These are phyloP conservation scores for Geotrichum fermentans DNA, from an alignment of 1,139 yeast genomes.

Conservation along the genomic window DNA sequence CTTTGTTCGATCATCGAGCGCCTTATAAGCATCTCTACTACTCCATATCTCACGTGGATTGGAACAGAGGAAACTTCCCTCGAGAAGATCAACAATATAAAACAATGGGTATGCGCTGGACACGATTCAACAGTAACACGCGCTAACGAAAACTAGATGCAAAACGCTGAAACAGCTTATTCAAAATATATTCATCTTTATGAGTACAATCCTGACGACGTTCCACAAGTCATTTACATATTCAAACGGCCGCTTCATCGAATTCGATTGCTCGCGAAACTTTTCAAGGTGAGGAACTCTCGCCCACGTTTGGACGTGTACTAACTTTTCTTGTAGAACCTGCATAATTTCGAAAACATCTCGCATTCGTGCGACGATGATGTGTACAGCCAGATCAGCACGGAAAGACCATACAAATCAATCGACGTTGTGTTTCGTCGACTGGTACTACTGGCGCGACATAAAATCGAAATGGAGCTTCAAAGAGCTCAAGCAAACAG, in stretches of 20 bases:
- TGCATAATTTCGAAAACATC: conserved; percentile 19
- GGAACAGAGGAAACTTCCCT: neutral
- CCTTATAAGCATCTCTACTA: neutral
- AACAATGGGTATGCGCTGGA: conserved; percentile 16
- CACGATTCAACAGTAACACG: neutral
- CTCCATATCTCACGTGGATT: conserved; percentile 3
- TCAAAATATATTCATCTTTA: conserved; percentile 35
- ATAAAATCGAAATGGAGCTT: conserved; percentile 26
- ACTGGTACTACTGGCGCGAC: conserved; percentile 24
- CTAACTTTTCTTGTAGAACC: conserved; percentile 25
- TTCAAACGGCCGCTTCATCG: conserved; percentile 43
- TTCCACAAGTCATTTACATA: conserved; percentile 37
- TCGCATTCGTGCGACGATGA: conserved; percentile 18
- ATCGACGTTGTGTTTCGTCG: conserved; percentile 23
- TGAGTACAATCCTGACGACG: conserved; percentile 34
- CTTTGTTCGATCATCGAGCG: conserved; percentile 1
- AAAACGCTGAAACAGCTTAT: conserved; percentile 6
- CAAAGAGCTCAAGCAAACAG: conserved; percentile 27
- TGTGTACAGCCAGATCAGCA: conserved; percentile 16
- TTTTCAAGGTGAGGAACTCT: conserved; percentile 26
- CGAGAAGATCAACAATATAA: conserved; percentile 1
- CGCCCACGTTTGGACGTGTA: no score
- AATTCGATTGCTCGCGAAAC: conserved; percentile 36
- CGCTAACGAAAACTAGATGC: conserved; percentile 6
- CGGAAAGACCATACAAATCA: conserved; percentile 12